Conservation (phyloP, 1,284 basidiomycete genomes). For the Austroboletus novae-zelandiae region DNA sequence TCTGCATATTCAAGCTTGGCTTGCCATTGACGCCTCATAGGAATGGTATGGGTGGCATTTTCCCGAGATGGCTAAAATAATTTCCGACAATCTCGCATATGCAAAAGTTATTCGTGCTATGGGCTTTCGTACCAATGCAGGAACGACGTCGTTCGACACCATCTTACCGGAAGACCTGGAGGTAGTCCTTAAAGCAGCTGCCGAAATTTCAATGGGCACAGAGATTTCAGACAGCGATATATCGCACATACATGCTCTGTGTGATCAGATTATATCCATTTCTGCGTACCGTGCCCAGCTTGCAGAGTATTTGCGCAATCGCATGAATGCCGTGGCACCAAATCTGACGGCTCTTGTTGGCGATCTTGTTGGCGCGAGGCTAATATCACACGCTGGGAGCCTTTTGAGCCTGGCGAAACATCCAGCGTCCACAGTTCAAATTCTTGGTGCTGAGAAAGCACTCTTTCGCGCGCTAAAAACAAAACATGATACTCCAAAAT, state of each 20-base stretch:
- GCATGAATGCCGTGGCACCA: conserved; percentile 97
- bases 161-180: conserved; percentile 96
- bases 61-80: conserved; percentile 98
- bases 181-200: conserved; percentile 86
- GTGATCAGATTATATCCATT: conserved; percentile 97
- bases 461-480: conserved; percentile 98
- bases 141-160: conserved; percentile 80
- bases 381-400: conserved; percentile 97
- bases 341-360: conserved; percentile 96
- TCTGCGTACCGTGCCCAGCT: conserved; percentile 92
- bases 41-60: conserved; percentile 99
- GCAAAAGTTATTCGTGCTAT: conserved; percentile 88
- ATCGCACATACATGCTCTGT: conserved; percentile 90
- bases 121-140: conserved; percentile 95
- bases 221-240: conserved; percentile 97
- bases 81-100: conserved; percentile 95
- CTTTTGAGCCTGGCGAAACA: conserved; percentile 94
- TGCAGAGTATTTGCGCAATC: conserved; percentile 92
- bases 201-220: conserved; percentile 98
- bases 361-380: conserved; percentile 92
- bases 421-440: conserved; percentile 97
- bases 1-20: background rate
- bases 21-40: conserved; percentile 40
- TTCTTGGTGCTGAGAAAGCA: conserved; percentile 97
- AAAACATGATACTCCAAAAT: conserved; percentile 30